Conservation (phyloP, 768 basidiomycete genomes). For the Podaxis sp. region DNA sequence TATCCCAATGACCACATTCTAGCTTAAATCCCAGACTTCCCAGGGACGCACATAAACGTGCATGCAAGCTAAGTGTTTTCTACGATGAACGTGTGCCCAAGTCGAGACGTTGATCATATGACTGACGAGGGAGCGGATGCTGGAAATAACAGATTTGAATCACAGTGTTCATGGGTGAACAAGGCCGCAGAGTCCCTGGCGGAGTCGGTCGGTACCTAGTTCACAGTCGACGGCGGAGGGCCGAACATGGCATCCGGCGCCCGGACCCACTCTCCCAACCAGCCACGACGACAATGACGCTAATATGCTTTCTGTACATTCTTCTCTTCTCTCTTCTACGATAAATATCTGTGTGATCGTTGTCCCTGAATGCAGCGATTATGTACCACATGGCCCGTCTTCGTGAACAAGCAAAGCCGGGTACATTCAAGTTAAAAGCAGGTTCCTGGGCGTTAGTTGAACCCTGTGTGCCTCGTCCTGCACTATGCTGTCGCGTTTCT, state of each 20-base stretch:
- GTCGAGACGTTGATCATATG: not conserved
- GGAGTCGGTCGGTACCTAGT: too few species aligned
- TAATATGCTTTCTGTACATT: not conserved
- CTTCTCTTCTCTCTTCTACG: not conserved
- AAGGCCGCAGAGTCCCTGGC: not conserved
- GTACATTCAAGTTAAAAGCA: not conserved
- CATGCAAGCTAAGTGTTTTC: not conserved
- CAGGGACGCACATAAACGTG: not conserved
- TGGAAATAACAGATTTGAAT: not conserved
- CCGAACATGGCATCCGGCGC: too few species aligned
- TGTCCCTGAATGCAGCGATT: not conserved
- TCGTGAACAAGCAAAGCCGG: not conserved
- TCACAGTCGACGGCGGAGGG: too few species aligned
- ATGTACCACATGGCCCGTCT: not conserved
- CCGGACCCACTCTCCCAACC: too few species aligned
- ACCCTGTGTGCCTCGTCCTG: not conserved
- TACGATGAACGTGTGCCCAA: not conserved
- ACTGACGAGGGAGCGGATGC: not conserved
- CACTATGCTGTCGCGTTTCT: not conserved
- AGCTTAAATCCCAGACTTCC: not conserved
- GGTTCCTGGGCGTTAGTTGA: not conserved
- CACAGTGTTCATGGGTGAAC: not conserved
- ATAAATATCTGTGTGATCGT: not conserved
- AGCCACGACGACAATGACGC: too few species aligned
- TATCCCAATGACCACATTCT: not conserved